Conservation (phyloP, 148 eudicot genomes). For the Rhododendron ovatum region DNA sequence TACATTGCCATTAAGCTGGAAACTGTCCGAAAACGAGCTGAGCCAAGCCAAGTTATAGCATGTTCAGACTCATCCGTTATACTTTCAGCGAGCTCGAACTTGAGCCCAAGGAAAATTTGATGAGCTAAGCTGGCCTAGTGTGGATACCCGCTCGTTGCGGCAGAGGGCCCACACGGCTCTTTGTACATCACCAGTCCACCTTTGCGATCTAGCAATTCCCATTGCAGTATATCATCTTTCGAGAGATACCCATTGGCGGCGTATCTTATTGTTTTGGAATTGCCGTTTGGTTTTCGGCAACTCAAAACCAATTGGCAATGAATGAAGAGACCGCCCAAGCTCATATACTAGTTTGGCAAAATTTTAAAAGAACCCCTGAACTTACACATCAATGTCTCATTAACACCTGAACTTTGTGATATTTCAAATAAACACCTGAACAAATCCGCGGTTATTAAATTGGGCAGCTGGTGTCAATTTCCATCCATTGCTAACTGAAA, state of each 20-base stretch:
- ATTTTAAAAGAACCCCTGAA: too few relatives aligned
- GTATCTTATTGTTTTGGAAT: background rate
- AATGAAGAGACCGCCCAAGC: background rate
- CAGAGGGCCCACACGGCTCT: background rate
- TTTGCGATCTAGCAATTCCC: background rate
- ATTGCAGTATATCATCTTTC: background rate
- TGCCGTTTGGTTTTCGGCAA: background rate
- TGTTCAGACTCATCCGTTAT: background rate
- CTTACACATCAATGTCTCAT: too few relatives aligned
- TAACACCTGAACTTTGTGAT: too few relatives aligned
- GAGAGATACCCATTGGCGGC: background rate
- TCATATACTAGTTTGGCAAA: background rate
- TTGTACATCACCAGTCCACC: background rate
- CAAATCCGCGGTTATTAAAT: too few relatives aligned
- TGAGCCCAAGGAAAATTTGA: background rate
- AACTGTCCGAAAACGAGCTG: background rate
- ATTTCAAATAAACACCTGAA: too few relatives aligned
- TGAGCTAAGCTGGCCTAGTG: background rate
- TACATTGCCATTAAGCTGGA: background rate
- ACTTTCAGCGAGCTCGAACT: background rate
- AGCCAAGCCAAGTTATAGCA: background rate
- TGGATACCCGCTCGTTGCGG: background rate
- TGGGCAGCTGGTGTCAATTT: too few relatives aligned
- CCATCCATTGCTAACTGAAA: too few relatives aligned
- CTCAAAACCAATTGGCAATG: background rate